phyloP scores from a whole-genome alignment of 2,329 filamentous ascomycete genomes.

The Ophiocordyceps robertsii region DNA sequence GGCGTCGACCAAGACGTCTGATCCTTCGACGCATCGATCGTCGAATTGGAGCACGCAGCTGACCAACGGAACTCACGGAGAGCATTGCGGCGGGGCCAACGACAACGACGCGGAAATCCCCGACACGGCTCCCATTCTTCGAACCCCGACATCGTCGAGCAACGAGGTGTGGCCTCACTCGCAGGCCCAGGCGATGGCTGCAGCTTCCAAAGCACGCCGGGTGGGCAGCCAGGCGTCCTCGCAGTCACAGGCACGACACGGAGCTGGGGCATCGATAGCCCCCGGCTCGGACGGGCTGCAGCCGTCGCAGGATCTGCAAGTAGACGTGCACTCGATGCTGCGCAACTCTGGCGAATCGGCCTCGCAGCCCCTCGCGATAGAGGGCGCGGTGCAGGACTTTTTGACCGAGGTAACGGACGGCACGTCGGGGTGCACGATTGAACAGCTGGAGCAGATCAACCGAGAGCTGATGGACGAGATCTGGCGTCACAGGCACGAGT shows the following conservation, averaged over 20 bases:
- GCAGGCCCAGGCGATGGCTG: slow-evolving; percentile 37
- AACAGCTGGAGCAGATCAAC: slow-evolving; percentile 91
- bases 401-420: slow-evolving; percentile 48
- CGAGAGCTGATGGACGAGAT: slow-evolving; percentile 81
- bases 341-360: slow-evolving; percentile 22
- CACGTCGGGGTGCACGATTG: slow-evolving; percentile 71
- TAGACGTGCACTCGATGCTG: slow-evolving; percentile 5
- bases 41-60: slow-evolving; percentile 57
- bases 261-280: slow-evolving; percentile 13
- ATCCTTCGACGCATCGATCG: slow-evolving; percentile 50
- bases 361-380: slow-evolving; percentile 31
- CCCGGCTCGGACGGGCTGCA: slow-evolving; percentile 20
- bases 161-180: slow-evolving; percentile 45
- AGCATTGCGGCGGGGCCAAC: slow-evolving; percentile 21
- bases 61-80: slow-evolving; percentile 50
- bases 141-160: slow-evolving; percentile 33
- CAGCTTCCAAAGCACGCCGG: slow-evolving; percentile 10
- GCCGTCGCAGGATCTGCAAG: slow-evolving; percentile 18
- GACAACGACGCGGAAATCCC: slow-evolving; percentile 30
- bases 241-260: slow-evolving; percentile 14
- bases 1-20: slow-evolving; percentile 83
- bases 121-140: slow-evolving; percentile 38
- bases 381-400: slow-evolving; percentile 40
- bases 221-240: slow-evolving; percentile 25
- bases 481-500: slow-evolving; percentile 67